These are phyloP conservation scores for Platismatia glauca DNA, from an alignment of 495 filamentous ascomycete genomes.

Conservation along the genomic window DNA sequence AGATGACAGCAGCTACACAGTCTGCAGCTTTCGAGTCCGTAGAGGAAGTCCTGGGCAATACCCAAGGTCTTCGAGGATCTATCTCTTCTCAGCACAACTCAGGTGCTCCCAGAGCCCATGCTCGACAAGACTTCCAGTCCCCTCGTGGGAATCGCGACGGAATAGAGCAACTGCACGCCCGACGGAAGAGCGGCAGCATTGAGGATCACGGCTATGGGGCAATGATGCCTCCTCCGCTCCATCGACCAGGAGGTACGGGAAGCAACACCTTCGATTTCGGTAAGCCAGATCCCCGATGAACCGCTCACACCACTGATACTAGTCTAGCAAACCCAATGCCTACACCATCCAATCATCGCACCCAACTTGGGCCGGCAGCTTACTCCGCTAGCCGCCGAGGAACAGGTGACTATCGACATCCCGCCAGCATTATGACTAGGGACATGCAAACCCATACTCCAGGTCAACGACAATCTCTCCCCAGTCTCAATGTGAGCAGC, in stretches of 20 bases:
- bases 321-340: constrained; percentile 7
- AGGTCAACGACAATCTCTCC: constrained; percentile 29
- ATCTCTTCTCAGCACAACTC: constrained; percentile 13
- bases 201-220: constrained; percentile 30
- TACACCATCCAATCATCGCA: constrained; percentile 26
- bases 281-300: background rate
- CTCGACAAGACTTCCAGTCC: constrained; percentile 19
- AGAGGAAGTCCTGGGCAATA: constrained; percentile 33
- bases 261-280: constrained; percentile 7
- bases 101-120: constrained; percentile 24
- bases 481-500: constrained; percentile 24
- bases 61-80: constrained; percentile 18
- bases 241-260: constrained; percentile 11
- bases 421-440: constrained; percentile 15
- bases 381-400: constrained; percentile 10
- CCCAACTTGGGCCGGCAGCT: constrained; percentile 18
- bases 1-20: constrained; percentile 59
- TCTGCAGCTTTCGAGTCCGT: constrained; percentile 61
- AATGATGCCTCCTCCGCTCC: constrained; percentile 22
- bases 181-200: constrained; percentile 38
- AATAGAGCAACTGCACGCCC: constrained; percentile 37
- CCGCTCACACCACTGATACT: background rate
- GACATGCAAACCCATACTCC: constrained; percentile 21
- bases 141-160: constrained; percentile 33
- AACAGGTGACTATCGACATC: constrained; percentile 11